These are phyloP conservation scores for Golubevia sp. DNA, from an alignment of 1,284 basidiomycete species.

Conservation along the genomic window DNA sequence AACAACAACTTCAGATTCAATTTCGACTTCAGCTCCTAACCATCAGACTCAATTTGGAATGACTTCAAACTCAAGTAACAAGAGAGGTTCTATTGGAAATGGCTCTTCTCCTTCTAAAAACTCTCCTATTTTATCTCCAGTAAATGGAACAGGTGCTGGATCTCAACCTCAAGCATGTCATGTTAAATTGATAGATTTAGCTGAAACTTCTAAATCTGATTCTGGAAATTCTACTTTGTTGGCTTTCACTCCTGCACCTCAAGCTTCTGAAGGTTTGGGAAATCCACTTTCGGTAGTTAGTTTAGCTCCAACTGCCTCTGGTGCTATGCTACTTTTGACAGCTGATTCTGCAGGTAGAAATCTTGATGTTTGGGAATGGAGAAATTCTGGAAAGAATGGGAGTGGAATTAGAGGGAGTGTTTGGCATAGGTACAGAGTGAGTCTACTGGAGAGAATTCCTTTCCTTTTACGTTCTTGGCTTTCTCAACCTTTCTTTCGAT, in stretches of 20 bases:
- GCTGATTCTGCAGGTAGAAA: background rate
- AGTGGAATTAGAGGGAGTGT: background rate
- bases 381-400: background rate
- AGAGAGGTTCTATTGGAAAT: too few species aligned
- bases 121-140: too few species aligned
- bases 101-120: too few species aligned
- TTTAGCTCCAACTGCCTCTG: background rate
- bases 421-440: background rate
- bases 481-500: background rate
- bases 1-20: too few species aligned
- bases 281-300: background rate
- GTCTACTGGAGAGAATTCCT: too few species aligned
- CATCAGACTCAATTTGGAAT: too few species aligned
- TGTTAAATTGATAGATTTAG: background rate
- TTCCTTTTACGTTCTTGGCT: background rate
- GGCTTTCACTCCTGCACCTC: background rate
- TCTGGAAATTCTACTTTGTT: background rate
- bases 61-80: too few species aligned
- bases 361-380: background rate
- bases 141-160: background rate
- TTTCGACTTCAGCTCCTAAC: background rate
- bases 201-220: background rate
- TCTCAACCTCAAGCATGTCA: background rate
- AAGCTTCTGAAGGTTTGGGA: background rate
- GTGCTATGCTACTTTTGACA: background rate